phyloP scores from a whole-genome alignment of 2,329 filamentous ascomycete genomes.

The Chaetomiaceae sp. region DNA sequence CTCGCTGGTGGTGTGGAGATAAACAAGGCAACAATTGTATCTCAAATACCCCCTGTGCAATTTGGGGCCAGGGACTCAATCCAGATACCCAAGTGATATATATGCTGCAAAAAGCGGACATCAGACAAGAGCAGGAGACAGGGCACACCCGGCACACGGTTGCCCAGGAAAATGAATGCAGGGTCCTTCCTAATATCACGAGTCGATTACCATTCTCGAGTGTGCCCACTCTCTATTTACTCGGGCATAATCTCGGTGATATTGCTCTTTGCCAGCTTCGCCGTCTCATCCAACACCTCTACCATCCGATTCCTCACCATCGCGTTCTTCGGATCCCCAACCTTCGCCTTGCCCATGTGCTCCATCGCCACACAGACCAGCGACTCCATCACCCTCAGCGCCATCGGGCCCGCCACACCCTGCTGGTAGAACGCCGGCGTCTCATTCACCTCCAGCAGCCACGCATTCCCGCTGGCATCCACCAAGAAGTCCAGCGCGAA shows the following conservation, averaged over 20 bases:
- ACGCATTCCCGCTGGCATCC: constrained; percentile 31
- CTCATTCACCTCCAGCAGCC: constrained; percentile 38
- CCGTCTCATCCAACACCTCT: constrained; percentile 30
- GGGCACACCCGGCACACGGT: too few species aligned
- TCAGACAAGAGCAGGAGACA: too few species aligned
- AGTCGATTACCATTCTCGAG: not conserved
- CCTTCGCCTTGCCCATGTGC: constrained; percentile 29
- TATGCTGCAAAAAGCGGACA: too few species aligned
- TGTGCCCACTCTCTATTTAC: not conserved
- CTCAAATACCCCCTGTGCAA: too few species aligned
- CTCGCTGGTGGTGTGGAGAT: too few species aligned
- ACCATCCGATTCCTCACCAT: constrained; percentile 24
- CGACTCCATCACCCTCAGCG: constrained; percentile 35
- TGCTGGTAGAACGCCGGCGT: constrained; percentile 37
- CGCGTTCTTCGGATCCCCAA: constrained; percentile 15
- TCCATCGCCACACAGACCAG: constrained; percentile 34
- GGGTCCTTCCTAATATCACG: too few species aligned
- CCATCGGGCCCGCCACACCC: constrained; percentile 33
- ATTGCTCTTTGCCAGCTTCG: constrained; percentile 29
- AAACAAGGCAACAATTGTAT: too few species aligned
- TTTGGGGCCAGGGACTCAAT: too few species aligned
- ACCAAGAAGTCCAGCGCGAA: constrained; percentile 37
- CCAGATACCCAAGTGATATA: too few species aligned
- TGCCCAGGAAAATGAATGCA: too few species aligned
- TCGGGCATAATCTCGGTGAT: constrained; percentile 29